A percentile compares a stretch with the other conserved stretches of the same genome.
Conservation (phyloP, 805 yeast species). For the Komagataella pastoris region DNA sequence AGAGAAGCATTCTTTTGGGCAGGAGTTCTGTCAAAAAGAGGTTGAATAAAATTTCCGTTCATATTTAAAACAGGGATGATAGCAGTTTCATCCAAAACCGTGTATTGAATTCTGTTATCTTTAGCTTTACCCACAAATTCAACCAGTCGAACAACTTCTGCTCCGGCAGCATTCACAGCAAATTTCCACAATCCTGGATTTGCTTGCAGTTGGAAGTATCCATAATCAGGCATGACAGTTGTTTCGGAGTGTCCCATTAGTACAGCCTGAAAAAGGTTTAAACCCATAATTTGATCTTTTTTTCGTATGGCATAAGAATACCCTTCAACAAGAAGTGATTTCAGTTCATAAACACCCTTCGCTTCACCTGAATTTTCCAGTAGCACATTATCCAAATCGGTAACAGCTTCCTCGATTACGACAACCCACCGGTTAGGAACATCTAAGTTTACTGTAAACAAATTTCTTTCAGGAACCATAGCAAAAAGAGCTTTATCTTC, state of each 20-base stretch:
- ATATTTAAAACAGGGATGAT: constrained; percentile 25
- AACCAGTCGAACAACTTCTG: constrained; percentile 26
- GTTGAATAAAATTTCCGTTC: constrained; percentile 30
- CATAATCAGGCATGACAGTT: constrained; percentile 63
- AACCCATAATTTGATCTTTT: no score
- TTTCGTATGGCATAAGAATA: constrained; percentile 47
- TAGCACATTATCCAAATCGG: constrained; percentile 55
- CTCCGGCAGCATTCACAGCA: constrained; percentile 11
- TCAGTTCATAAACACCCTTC: constrained; percentile 34
- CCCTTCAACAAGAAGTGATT: constrained; percentile 56
- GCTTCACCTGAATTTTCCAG: constrained; percentile 24
- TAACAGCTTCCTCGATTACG: constrained; percentile 30
- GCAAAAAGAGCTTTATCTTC: constrained; percentile 20
- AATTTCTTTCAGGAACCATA: constrained; percentile 33
- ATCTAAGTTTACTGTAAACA: constrained; percentile 44
- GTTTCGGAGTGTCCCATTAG: constrained; percentile 32
- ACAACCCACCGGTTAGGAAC: constrained; percentile 61
- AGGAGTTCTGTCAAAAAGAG: constrained; percentile 26
- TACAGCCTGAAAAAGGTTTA: no score
- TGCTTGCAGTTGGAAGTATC: constrained; percentile 71
- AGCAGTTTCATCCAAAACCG: background rate
- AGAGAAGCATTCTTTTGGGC: constrained; percentile 7
- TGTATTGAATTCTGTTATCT: constrained; percentile 2
- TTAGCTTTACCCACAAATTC: constrained; percentile 14
- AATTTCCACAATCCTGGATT: constrained; percentile 66